Evolutionary conservation across 805 yeast species (phyloP), one percentile per base, ranked within the genome.

Genomic region (Torulaspora quercuum): DNA sequence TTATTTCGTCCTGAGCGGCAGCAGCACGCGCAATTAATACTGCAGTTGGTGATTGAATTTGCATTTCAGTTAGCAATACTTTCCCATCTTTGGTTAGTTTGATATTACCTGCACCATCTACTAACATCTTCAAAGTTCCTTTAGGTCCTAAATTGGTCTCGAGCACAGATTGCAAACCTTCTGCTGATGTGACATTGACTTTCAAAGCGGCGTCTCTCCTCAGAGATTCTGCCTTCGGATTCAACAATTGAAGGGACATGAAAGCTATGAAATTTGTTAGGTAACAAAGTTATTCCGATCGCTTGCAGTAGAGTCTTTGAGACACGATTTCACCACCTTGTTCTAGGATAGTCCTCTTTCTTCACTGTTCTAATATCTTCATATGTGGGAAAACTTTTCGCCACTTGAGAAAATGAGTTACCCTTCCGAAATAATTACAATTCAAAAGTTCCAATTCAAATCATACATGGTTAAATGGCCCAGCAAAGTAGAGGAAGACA

Each of bases 11-110:
- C 65, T 92, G 98, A 0, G 98, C 97, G 29, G 95, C 79, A 33
- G 98, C 98, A 9, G 97, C 98, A 48, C 97, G 75, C 3, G 98
- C 95, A 65, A 83, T 83, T 84, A 83, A 78, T 22, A 83, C 84
- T 0, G 94, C 94, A 3, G 94, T 84, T 7, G 94, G 94, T 45
- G 83, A 80, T 60, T 84, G 92, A 64, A 90, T 90, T 67, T 92
- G 98, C 98, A 92, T 92, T 59, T 92, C 98, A 25, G 84, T 76
- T 42, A 92, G 70, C 39, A 92, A 69, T 6, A 92, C 97, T 59
- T 90, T 89, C 35, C 98, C 98, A 62, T 92, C 98, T 59, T 92
- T 92, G 36, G 98, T 92, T 53, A 92, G 77, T 66, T 92, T 92
- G 64, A 92, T 84, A 53, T 82, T 79, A 19, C 98, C 98, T 2